These are phyloP conservation scores for Oryza meyeriana DNA, from an alignment of 176 grass and related monocot species.

Conservation along the genomic window DNA sequence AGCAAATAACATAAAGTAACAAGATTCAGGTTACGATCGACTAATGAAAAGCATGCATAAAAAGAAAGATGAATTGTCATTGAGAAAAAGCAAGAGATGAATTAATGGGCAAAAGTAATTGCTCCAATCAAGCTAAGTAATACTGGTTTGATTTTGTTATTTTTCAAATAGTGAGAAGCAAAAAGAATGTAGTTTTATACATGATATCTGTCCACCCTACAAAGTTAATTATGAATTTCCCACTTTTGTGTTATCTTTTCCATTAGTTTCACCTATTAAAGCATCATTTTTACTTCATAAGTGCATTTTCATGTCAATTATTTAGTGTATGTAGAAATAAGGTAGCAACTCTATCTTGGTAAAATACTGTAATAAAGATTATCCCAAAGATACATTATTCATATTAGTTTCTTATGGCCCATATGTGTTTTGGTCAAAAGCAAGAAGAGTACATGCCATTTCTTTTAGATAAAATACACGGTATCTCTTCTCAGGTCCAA, in stretches of 20 bases:
- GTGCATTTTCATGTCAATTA: neutral
- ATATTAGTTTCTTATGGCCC: neutral
- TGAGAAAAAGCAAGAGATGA: neutral
- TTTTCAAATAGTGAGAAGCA: neutral
- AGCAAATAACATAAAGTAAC: neutral
- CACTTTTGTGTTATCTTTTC: neutral
- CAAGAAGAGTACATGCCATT: constrained; percentile 3
- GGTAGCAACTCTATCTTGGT: neutral
- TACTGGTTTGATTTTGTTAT: neutral
- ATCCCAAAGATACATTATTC: neutral
- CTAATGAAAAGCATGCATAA: neutral
- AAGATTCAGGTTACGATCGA: too few species aligned
- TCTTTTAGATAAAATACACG: constrained; percentile 37
- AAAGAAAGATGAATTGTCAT: neutral
- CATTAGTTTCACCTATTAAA: neutral
- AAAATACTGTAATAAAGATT: neutral
- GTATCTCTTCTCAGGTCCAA: constrained; percentile 25
- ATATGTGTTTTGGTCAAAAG: neutral
- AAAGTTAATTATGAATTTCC: neutral
- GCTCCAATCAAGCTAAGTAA: neutral
- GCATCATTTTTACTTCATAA: neutral
- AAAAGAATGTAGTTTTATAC: neutral
- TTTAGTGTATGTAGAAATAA: neutral
- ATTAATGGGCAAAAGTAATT: neutral
- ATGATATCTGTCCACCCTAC: neutral